A percentile compares a stretch with the other conserved stretches of the same genome.
These are phyloP conservation scores for Lactarius quietus DNA, from an alignment of 768 basidiomycete genomes.

Conservation along the genomic window DNA sequence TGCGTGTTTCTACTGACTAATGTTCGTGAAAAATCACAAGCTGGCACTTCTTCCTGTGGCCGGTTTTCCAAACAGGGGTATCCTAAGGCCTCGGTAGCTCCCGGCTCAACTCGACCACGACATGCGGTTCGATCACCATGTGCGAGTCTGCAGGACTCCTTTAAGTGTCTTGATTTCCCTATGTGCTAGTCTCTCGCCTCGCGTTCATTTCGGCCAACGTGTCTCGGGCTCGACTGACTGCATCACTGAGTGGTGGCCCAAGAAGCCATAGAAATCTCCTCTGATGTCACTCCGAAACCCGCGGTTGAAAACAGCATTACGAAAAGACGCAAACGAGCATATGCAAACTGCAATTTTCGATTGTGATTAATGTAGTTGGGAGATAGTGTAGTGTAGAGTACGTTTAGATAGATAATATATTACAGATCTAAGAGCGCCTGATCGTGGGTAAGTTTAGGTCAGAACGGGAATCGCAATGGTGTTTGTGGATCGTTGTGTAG, in stretches of 20 bases:
- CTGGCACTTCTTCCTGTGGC: background rate
- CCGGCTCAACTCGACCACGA: background rate
- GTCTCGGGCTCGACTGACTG: background rate
- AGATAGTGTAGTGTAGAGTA: conserved; percentile 7
- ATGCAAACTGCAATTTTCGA: background rate
- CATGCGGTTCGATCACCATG: conserved; percentile 8
- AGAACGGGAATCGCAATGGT: conserved; percentile 16
- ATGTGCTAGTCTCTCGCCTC: background rate
- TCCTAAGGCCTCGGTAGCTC: background rate
- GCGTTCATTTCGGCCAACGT: background rate
- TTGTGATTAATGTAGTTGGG: conserved; percentile 6
- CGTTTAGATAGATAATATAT: conserved; percentile 14
- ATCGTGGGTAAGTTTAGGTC: background rate
- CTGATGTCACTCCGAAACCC: background rate
- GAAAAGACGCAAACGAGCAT: background rate
- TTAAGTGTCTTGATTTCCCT: background rate
- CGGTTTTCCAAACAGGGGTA: background rate
- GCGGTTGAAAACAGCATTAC: background rate
- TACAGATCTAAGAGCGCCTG: background rate
- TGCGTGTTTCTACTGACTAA: background rate
- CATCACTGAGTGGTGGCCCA: background rate
- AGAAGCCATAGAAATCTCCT: background rate
- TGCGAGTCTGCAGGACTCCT: background rate
- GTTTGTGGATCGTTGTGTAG: background rate
- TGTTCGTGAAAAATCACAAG: background rate